These are phyloP conservation scores for Phytopythium vexans DNA, from an alignment of 352 stramenopile species.

Conservation along the genomic window DNA sequence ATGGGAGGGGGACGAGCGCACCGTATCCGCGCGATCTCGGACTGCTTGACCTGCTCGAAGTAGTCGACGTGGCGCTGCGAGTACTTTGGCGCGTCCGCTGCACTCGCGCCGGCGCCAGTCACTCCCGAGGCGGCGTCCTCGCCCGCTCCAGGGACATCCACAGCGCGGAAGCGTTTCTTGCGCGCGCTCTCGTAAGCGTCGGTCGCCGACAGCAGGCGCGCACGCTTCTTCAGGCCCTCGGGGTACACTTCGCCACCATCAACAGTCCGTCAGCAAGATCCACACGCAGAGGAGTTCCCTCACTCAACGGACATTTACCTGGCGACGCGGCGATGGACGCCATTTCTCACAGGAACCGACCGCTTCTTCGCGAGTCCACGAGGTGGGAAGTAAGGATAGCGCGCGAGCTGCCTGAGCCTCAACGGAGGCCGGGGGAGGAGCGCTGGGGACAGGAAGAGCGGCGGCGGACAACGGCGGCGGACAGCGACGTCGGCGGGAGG, in stretches of 20 bases:
- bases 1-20: conserved; percentile 4
- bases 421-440: neutral
- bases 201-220: conserved; percentile 29
- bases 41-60: conserved; percentile 84
- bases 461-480: neutral
- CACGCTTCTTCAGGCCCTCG: conserved; percentile 74
- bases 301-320: conserved; percentile 11
- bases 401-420: neutral
- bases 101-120: conserved; percentile 14
- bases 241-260: conserved; percentile 27
- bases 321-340: conserved; percentile 73
- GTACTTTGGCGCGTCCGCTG: conserved; percentile 73
- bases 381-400: neutral
- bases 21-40: conserved; percentile 73
- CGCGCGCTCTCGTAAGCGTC: conserved; percentile 56
- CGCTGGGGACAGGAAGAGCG: neutral
- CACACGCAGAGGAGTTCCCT: neutral
- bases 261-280: neutral
- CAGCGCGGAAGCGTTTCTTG: conserved; percentile 58
- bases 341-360: conserved; percentile 25
- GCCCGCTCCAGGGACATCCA: conserved; percentile 4
- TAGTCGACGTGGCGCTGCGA: conserved; percentile 85
- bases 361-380: neutral
- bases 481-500: neutral
- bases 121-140: conserved; percentile 12